Base-by-base conservation (phyloP, 768 basidiomycete genomes). In the Auriscalpium vulgare region DNA sequence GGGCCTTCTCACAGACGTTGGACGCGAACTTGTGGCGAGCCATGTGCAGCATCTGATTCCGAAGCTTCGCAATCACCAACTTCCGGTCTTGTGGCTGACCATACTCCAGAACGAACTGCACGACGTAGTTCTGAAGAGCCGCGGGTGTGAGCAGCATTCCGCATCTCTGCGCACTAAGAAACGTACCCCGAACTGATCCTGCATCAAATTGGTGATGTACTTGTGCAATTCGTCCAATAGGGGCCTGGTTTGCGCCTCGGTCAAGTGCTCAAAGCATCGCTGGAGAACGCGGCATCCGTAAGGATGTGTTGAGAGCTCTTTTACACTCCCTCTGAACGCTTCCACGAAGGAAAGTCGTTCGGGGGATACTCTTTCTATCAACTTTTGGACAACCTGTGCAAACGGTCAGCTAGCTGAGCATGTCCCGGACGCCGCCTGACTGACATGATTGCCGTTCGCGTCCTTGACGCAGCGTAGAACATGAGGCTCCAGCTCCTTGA, bases 241-340 rank as follows among this genome's bases (percentile, higher is more conserved):
- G 0, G 81, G 77, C 51, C 85, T 79, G 0, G 81, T 85, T 47
- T 83, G 80, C 10, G 79, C 78, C 23, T 82, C 78, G 0, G 88
- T 81, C 23, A 95, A 75, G 67, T 91, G 83, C 68, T 95, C 91
- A 52, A 98, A 83, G 67, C 91, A 93, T 55, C 93, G 80, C 69
- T 97, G 95, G 36, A 98, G 78, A 21, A 98, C 95, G 10, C 95
- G 86, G 66, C 95, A 98, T 1, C 95, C 95, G 63, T 91, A 97
- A 0, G 91, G 84, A 66, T 98, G 93, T 0, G 86, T 87, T 1
- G 92, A 82, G 21, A 98, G 75, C 56, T 88, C 84, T 57, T 82
- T 81, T 29, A 95, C 87, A 59, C 86, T 84, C 6, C 87, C 88
- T 5, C 80, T 75, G 75, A 97, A 94, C 5, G 77, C 73, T 47